Conservation (phyloP, 495 filamentous ascomycete genomes). For the Chaetomidium leptoderma region DNA sequence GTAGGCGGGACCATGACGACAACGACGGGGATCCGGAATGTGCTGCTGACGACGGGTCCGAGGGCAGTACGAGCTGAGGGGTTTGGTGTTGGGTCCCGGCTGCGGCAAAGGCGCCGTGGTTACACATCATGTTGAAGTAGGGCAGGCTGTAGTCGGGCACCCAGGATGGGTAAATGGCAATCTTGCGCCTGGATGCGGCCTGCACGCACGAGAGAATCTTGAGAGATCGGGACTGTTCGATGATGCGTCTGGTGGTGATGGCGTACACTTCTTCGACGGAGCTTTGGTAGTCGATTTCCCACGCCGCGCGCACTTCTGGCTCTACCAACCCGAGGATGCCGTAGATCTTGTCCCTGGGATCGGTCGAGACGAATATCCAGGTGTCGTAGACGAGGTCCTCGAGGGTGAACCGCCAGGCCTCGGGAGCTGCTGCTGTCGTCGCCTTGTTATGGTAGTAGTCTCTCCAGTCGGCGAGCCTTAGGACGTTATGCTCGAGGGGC, state of each 20-base stretch:
- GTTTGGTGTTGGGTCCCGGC: neutral
- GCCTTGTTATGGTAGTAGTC: neutral
- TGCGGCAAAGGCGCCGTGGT: neutral
- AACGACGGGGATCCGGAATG: no score
- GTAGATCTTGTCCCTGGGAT: constrained; percentile 19
- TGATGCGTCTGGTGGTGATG: constrained; percentile 2
- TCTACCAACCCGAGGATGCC: constrained; percentile 10
- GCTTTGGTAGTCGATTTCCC: constrained; percentile 12
- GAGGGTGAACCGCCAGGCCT: constrained; percentile 1
- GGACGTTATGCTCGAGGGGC: constrained; percentile 13
- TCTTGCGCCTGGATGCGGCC: constrained; percentile 6
- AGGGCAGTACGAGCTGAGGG: neutral
- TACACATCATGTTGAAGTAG: constrained; percentile 17
- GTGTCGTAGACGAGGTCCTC: constrained; percentile 13
- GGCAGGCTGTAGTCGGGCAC: constrained; percentile 15
- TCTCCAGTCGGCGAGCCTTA: constrained; percentile 13
- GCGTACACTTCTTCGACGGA: constrained; percentile 9
- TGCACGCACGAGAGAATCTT: constrained; percentile 14
- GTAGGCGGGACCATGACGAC: constrained; percentile 7
- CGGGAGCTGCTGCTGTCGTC: neutral
- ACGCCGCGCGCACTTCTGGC: neutral
- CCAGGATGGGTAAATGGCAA: constrained; percentile 13
- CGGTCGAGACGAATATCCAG: constrained; percentile 9
- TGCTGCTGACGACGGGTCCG: no score
- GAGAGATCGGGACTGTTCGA: constrained; percentile 8